Base-by-base conservation (phyloP, 139 green algal species). In the Desmodesmus armatus region DNA sequence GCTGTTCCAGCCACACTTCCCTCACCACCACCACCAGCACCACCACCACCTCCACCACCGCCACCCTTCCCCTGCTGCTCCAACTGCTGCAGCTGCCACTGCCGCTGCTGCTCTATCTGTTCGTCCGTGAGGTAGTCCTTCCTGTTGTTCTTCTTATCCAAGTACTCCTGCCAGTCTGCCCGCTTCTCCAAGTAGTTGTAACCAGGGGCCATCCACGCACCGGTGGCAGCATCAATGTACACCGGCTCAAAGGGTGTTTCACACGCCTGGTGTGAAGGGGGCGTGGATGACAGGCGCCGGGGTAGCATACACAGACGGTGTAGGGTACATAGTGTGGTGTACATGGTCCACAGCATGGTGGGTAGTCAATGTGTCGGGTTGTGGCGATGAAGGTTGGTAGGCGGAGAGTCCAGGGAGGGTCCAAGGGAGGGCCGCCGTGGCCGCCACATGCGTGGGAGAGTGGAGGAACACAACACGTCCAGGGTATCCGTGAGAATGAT, bases 111-210 rank as follows among this genome's bases (percentile, higher is more conserved):
- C 58, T n/a, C n/a, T n/a, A n/a, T n/a, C n/a, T 67, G 44, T 31
- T 39, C 31, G 37, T 63, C 73, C 47, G 73, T 15, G 11, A 82
- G 44, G 75, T 82, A 82, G 53, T 82, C 75, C n/a, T 11, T 53
- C 53, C 71, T 82, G 19, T 82, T 82, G 33, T 53, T 35, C 62
- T 80, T 90, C 44, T 86, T 39, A 67, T 91, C 87, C 2, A 91
- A 80, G 62, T 87, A 87, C 25, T 70, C 66, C 66, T 91, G 87
- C 87, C 87, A 91, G 47, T 83, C 79, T 17, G 87, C 83, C 11
- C 87, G 73, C 71, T 87, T 88, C 83, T 91, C 84, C 79, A 41
- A 2, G 74, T 91, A 91, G 79, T 88, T 85, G 43, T 89, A 87
- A 47, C 70, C 71, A 3, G 87, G 87, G n/a, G 66, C 79, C 0